Conservation (phyloP, 805 yeast species). For the Yarrowia sp. region DNA sequence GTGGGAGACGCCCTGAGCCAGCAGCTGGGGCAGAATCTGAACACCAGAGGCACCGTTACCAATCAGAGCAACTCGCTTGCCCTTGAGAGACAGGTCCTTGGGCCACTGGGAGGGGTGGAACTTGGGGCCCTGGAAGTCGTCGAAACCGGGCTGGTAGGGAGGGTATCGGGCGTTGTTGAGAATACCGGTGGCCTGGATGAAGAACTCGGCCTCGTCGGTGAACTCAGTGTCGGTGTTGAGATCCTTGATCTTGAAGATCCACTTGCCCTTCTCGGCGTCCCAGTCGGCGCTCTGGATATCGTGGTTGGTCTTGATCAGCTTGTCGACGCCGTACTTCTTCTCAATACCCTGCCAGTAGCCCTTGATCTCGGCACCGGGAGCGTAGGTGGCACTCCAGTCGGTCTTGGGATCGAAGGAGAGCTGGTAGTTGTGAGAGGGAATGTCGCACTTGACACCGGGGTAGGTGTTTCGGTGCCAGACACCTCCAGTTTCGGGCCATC, state of each 20-base stretch:
- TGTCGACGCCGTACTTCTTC: slow-evolving; percentile 32
- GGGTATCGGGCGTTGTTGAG: slow-evolving; percentile 26
- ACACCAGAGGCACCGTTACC: slow-evolving; percentile 28
- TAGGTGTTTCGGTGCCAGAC: slow-evolving; percentile 33
- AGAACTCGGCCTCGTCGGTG: slow-evolving; percentile 29
- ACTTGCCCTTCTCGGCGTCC: slow-evolving; percentile 28
- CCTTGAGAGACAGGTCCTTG: slow-evolving; percentile 26
- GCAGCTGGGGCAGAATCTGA: slow-evolving; percentile 32
- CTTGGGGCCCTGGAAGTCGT: slow-evolving; percentile 27
- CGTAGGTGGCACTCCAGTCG: slow-evolving; percentile 33
- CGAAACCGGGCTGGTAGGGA: slow-evolving; percentile 25
- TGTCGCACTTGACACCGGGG: slow-evolving; percentile 32
- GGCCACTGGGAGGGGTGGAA: slow-evolving; percentile 29
- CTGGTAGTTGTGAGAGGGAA: slow-evolving; percentile 36
- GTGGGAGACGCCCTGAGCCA: slow-evolving; percentile 30
- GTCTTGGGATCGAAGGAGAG: slow-evolving; percentile 35
- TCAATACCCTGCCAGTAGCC: slow-evolving; percentile 33
- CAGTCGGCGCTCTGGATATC: slow-evolving; percentile 31
- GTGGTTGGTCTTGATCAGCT: slow-evolving; percentile 31
- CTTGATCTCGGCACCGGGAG: slow-evolving; percentile 32
- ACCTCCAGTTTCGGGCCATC: slow-evolving; percentile 34
- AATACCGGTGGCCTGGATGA: slow-evolving; percentile 23
- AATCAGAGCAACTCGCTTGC: slow-evolving; percentile 28
- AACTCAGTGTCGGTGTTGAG: slow-evolving; percentile 28
- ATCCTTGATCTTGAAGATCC: slow-evolving; percentile 26